phyloP scores from a whole-genome alignment of 1,284 basidiomycete genomes.

The Sphagnurus paluster region DNA sequence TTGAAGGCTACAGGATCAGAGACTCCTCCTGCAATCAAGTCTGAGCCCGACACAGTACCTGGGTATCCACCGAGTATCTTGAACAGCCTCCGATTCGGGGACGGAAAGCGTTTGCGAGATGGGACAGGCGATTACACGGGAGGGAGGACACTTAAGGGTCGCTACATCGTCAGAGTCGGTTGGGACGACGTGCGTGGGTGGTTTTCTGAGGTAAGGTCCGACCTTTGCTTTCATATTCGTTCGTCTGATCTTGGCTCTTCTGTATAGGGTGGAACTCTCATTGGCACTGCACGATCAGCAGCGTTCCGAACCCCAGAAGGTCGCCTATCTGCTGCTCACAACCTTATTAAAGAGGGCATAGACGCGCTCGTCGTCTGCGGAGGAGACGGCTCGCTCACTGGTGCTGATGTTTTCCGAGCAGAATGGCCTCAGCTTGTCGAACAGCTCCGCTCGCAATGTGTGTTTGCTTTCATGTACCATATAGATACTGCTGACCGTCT shows the following conservation, averaged over 20 bases:
- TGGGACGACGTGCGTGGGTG: conserved; percentile 99
- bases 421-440: conserved; percentile 91
- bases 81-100: conserved; percentile 83
- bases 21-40: conserved; percentile 10
- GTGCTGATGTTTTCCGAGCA: conserved; percentile 89
- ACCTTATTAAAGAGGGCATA: conserved; percentile 94
- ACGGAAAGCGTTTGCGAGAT: conserved; percentile 86
- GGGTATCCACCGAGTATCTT: conserved; percentile 48
- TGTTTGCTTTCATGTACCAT: conserved; percentile 9
- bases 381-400: conserved; percentile 95
- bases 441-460: conserved; percentile 65
- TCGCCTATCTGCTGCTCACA: conserved; percentile 82
- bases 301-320: conserved; percentile 89
- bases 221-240: background rate
- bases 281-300: conserved; percentile 91
- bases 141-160: conserved; percentile 79
- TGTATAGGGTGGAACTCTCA: conserved; percentile 87
- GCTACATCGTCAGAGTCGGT: conserved; percentile 94
- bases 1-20: conserved; percentile 10
- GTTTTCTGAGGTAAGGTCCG: conserved; percentile 91
- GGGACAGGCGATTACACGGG: conserved; percentile 82
- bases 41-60: too few relatives aligned
- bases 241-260: background rate
- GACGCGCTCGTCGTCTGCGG: conserved; percentile 97
- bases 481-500: conserved; percentile 3